These are phyloP conservation scores for Venustampulla echinocandica DNA, from an alignment of 495 filamentous ascomycete species.

Conservation along the genomic window DNA sequence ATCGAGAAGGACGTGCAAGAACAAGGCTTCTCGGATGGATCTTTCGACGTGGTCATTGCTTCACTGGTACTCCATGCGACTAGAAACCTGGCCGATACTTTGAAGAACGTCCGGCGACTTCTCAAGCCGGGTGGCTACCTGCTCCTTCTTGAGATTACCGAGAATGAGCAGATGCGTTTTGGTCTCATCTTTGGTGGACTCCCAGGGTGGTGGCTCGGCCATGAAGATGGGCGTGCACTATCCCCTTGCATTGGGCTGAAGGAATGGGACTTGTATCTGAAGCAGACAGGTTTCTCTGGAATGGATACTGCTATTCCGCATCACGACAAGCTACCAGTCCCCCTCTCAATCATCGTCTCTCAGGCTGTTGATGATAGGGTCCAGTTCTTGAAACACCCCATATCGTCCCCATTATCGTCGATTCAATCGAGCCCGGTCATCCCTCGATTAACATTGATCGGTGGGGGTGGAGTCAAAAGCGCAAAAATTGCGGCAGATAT, in stretches of 20 bases:
- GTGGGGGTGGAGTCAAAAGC: neutral
- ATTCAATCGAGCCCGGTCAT: neutral
- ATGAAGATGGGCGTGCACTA: constrained; percentile 31
- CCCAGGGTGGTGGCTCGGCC: constrained; percentile 46
- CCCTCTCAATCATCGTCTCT: constrained; percentile 30
- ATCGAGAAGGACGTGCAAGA: constrained; percentile 29
- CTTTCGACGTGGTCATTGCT: constrained; percentile 44
- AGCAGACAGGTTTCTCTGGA: constrained; percentile 37
- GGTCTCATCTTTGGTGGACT: constrained; percentile 33
- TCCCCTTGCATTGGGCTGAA: constrained; percentile 28
- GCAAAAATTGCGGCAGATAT: neutral
- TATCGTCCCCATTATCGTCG: no score
- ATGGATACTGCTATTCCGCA: constrained; percentile 28
- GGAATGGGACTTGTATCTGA: constrained; percentile 34
- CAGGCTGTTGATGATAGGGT: constrained; percentile 38
- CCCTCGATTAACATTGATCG: neutral
- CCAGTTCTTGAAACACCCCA: constrained; percentile 23
- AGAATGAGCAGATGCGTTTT: constrained; percentile 25
- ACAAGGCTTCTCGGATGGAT: constrained; percentile 35
- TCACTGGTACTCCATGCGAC: constrained; percentile 42
- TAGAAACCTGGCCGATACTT: constrained; percentile 25
- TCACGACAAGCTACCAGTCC: constrained; percentile 14
- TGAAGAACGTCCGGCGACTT: constrained; percentile 33
- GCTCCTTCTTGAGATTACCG: constrained; percentile 22
- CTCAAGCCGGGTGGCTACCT: constrained; percentile 43